These are phyloP conservation scores for Gossypium thurberi DNA, from an alignment of 345 rosid genomes.

Conservation along the genomic window DNA sequence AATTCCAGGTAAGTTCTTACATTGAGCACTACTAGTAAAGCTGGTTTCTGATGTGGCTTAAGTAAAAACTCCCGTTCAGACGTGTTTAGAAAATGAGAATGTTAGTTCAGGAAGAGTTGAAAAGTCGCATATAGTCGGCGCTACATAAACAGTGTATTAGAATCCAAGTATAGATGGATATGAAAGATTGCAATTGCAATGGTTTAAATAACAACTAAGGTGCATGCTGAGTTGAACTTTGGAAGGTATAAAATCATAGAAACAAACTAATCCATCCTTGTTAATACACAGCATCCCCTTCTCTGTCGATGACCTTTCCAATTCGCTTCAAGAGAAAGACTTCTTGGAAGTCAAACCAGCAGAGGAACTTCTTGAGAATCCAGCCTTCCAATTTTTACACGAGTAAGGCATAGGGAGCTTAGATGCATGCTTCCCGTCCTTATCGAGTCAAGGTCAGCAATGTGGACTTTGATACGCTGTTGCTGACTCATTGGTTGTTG, in stretches of 20 bases:
- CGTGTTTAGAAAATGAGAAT: background rate
- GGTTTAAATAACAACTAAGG: background rate
- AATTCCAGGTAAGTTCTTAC: slow-evolving; percentile 57
- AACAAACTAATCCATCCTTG: slow-evolving; percentile 15
- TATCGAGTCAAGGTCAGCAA: slow-evolving; percentile 11
- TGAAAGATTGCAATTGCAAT: background rate
- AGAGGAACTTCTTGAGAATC: slow-evolving; percentile 67
- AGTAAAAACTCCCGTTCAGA: background rate
- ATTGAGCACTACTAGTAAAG: background rate
- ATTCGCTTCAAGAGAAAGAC: slow-evolving; percentile 76
- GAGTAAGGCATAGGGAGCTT: slow-evolving; percentile 41
- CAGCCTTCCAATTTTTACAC: slow-evolving; percentile 77
- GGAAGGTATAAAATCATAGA: background rate
- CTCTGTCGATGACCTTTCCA: slow-evolving; percentile 86
- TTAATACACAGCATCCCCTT: slow-evolving; percentile 69
- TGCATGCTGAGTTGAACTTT: background rate
- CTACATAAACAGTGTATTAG: background rate
- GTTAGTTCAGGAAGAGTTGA: background rate
- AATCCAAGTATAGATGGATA: background rate
- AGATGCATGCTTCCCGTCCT: slow-evolving; percentile 7
- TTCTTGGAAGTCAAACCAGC: slow-evolving; percentile 73
- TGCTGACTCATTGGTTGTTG: slow-evolving; percentile 12
- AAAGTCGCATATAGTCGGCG: background rate
- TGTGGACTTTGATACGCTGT: slow-evolving; percentile 5
- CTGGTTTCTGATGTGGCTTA: background rate